A percentile compares a stretch with the other conserved stretches of the same genome.
Evolutionary conservation across 1,284 basidiomycete genomes (phyloP).

Genomic region (Coniferiporia sulphurascens): DNA sequence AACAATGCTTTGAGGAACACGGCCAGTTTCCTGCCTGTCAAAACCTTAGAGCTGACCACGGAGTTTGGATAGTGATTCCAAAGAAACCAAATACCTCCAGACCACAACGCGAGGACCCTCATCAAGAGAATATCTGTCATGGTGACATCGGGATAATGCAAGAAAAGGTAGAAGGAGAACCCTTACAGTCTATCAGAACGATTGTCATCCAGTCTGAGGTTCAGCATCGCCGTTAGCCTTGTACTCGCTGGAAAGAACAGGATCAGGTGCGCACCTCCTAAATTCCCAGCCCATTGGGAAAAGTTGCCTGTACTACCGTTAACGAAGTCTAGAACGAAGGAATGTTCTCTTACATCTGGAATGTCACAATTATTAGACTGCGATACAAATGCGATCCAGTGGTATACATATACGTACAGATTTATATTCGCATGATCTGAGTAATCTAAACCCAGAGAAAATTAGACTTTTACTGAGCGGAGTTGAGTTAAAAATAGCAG

Average conservation of each 20-base stretch:
- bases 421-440: too few relatives aligned
- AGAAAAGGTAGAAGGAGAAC: neutral
- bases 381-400: too few relatives aligned
- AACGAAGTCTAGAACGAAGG: too few relatives aligned
- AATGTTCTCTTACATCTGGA: too few relatives aligned
- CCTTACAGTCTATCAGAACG: constrained; percentile 4
- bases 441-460: too few relatives aligned
- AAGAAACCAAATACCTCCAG: neutral
- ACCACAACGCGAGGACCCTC: neutral
- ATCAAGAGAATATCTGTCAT: constrained; percentile 3
- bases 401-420: too few relatives aligned
- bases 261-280: neutral
- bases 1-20: neutral
- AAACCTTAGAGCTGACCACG: neutral
- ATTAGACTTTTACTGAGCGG: too few relatives aligned
- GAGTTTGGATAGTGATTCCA: neutral
- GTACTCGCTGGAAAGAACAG: neutral
- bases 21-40: neutral
- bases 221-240: neutral
- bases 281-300: neutral
- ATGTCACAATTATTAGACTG: too few relatives aligned
- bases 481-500: too few relatives aligned
- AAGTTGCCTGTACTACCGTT: too few relatives aligned
- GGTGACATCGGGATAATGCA: too few relatives aligned
- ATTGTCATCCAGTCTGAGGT: constrained; percentile 3